Evolutionary conservation across 345 rosid species (phyloP).

Genomic region (Eucalyptus sp.): DNA sequence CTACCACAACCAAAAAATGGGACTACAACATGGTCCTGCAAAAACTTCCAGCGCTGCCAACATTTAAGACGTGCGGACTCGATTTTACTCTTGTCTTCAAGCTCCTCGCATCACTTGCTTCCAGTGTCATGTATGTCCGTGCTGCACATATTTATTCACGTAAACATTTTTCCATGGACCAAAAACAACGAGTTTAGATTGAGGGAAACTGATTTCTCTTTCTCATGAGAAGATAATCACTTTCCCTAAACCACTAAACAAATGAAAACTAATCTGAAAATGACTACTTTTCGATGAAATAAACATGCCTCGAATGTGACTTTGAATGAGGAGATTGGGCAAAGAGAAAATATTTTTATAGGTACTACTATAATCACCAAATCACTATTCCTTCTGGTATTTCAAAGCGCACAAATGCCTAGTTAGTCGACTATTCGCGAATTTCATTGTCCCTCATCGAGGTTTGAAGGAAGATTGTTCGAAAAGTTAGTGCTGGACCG

Average conservation of each 20-base stretch:
- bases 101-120: slow-evolving; percentile 25
- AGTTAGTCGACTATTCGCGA: fast-evolving
- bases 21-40: not conserved
- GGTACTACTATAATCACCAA: not conserved
- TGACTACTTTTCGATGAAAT: not conserved
- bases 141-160: slow-evolving; percentile 6
- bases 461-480: no score
- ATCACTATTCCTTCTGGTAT: fast-evolving
- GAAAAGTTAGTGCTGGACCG: fast-evolving
- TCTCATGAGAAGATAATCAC: not conserved
- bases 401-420: fast-evolving
- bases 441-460: not conserved
- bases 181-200: not conserved
- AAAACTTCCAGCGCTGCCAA: not conserved
- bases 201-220: no score
- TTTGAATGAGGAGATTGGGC: not conserved
- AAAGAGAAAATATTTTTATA: no score
- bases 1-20: not conserved
- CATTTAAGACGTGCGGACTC: not conserved
- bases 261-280: not conserved
- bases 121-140: slow-evolving; percentile 30
- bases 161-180: not conserved
- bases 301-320: not conserved
- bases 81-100: not conserved
- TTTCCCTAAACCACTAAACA: fast-evolving